Percentiles rank a stretch among this genome's conserved stretches.
Evolutionary conservation across 2,329 filamentous ascomycete species (phyloP).

Genomic region (Chaetomiaceae sp.): DNA sequence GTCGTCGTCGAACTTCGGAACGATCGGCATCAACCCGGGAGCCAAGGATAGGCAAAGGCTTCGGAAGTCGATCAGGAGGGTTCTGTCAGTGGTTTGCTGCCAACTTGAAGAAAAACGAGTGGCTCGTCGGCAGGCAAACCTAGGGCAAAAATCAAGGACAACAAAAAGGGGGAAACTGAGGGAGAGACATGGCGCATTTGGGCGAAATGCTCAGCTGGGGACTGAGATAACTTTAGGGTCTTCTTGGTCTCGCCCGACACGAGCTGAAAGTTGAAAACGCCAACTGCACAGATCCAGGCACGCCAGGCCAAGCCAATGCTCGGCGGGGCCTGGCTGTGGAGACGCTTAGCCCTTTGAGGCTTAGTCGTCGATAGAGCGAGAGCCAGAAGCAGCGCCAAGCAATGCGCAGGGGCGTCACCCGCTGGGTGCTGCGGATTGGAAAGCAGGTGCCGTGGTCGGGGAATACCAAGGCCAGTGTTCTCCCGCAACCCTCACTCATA

Average conservation of each 20-base stretch:
- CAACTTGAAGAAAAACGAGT: conserved; percentile 14
- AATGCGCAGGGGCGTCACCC: background rate
- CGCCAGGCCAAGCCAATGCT: background rate
- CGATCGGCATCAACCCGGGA: too few relatives aligned
- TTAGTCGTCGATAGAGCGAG: conserved; percentile 4
- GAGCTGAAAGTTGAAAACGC: conserved; percentile 7
- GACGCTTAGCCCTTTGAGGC: background rate
- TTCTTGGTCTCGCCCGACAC: background rate
- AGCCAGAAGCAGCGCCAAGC: conserved; percentile 4
- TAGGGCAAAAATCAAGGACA: background rate
- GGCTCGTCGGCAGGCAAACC: conserved; percentile 9
- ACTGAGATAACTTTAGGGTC: background rate
- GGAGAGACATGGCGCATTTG: background rate
- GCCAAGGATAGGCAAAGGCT: too few relatives aligned
- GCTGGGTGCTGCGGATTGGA: too few relatives aligned
- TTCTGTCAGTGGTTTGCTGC: background rate
- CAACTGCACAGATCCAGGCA: background rate
- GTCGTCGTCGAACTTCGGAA: too few relatives aligned
- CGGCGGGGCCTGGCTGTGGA: background rate
- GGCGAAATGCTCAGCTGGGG: background rate
- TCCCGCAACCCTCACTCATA: too few relatives aligned
- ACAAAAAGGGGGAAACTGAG: background rate
- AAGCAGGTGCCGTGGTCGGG: too few relatives aligned
- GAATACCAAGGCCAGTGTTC: too few relatives aligned
- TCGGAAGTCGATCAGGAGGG: too few relatives aligned